A percentile compares a stretch with the other conserved stretches of the same genome.
Evolutionary conservation across 1,139 yeast genomes (phyloP).

Genomic region (Geotrichum carabidarum): DNA sequence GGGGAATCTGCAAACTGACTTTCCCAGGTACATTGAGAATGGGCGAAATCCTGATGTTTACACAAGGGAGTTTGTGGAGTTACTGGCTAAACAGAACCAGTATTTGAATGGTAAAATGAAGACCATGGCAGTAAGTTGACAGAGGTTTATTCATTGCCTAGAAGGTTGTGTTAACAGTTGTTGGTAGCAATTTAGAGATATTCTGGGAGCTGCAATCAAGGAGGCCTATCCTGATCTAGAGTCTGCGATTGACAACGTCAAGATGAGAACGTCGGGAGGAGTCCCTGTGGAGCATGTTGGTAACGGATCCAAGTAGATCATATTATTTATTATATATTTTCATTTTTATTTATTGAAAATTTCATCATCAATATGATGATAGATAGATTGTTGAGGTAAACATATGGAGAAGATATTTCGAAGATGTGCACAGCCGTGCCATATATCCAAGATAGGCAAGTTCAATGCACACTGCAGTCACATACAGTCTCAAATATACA

Average conservation of each 20-base stretch:
- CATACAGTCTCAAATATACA: neutral
- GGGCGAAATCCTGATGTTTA: slow-evolving; percentile 97
- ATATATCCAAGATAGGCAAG: neutral
- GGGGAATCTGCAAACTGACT: neutral
- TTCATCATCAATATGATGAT: no score
- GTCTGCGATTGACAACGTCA: slow-evolving; percentile 48
- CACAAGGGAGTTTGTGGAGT: slow-evolving; percentile 92
- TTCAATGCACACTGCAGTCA: neutral
- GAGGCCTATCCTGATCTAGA: slow-evolving; percentile 74
- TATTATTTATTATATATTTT: no score
- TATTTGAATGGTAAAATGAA: slow-evolving; percentile 71
- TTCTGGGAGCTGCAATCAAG: slow-evolving; percentile 61
- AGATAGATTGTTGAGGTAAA: no score
- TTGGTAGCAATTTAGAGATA: slow-evolving; percentile 44
- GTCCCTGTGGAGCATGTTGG: neutral
- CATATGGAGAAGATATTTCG: no score
- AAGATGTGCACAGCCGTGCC: no score
- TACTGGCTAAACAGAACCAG: slow-evolving; percentile 83
- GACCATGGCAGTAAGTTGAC: slow-evolving; percentile 31
- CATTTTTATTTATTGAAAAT: no score
- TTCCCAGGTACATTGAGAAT: slow-evolving; percentile 61
- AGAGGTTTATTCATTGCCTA: neutral
- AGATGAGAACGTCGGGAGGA: slow-evolving; percentile 12
- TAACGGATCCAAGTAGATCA: neutral
- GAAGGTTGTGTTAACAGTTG: neutral